Evolutionary conservation across 768 basidiomycete species (phyloP), one percentile per base, ranked within the genome.

Genomic region (Psilocybe cyanescens): DNA sequence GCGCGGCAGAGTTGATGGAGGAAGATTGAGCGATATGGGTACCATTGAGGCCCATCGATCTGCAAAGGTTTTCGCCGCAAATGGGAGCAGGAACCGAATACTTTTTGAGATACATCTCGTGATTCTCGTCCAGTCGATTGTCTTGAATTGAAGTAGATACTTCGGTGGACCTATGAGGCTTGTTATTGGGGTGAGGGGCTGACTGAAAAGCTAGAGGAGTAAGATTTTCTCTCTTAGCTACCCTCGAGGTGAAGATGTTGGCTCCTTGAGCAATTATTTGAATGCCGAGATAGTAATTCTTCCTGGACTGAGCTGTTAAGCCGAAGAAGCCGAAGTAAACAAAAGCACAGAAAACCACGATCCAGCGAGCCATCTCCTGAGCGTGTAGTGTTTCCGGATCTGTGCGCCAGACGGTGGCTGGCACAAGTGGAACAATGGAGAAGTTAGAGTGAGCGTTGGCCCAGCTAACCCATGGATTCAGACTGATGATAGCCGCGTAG

Each of bases 301-400:
- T 75, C 29, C 75, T 71, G 2, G 85, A 83, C 61, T 86, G 85
- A 7, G 73, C 74, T 0, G 78, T 79, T 44, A 86, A 79, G 1
- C 84, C 86, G 63, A 87, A 87, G 69, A 84, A 80, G 5, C 68
- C 65, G 62, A 87, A 88, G 71, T 86, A 86, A 3, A 78, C 4
- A 31, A 85, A 66, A 0, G 80, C 77, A 45, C 77, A 79, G 5
- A 76, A 12, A 7, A 61, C 35, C 16, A 54, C 14, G 3, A 52
- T 17, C 64, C 64, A 65, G 12, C 63, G 47, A 12, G 8, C 47
- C 30, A 63, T 28, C 46, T 61, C 33, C 35, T 8, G 6, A 6
- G 14, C 41, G 16, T 6, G 55, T n/a, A 28, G 12, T 45, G 14
- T 31, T 16, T 28, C 3, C 7, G 41, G 55, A 31, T 46, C 29